Evolutionary conservation across 257 asterid genomes (phyloP), one percentile per base, ranked within the genome.

Genomic region (Gentiana dahurica): DNA sequence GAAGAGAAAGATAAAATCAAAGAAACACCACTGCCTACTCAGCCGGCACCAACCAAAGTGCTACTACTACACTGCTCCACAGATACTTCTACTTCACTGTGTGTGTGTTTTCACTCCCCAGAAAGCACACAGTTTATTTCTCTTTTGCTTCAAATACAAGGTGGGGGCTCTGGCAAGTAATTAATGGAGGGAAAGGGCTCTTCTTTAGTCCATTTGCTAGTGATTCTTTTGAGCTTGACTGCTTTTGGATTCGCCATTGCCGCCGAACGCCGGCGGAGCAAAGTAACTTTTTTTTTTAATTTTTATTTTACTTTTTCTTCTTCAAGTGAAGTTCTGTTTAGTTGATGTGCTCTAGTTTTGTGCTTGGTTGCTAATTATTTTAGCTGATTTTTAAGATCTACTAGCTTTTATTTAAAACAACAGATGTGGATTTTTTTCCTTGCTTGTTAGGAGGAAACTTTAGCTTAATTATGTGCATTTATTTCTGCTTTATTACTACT

Each of bases 231-330:
- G 51, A 85, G 97, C 81, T 83, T 89, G 72, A 69, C 73, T 34
- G 97, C 97, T 65, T 89, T 89, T 64, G 97, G 94, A 38, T 89
- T 89, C 62, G 52, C 97, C 61, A 85, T 89, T 71, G 97, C 97
- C 54, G 97, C 97, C 12, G 97, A 85, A 62, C 94, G 87, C 34
- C 95, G 97, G 45, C 79, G 97, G 37, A 89, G 94, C 92, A 71
- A 72, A 56, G 97, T 85, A 81, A 71, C 51, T 8, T 41, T 10
- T 41, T 52, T 57, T 51, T 54, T 43, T 33, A 34, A 13, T 49
- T 6, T 24, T 45, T 43, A 36, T 54, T 56, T 53, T 9, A 45
- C 5, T 39, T 47, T 11, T 46, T 41, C 56, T 65, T 52, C 32
- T 36, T 62, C 41, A 62, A 36, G 60, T 39, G 15, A 3, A 56